phyloP scores from a whole-genome alignment of 129 eudicot genomes.

The Helianthus annuus region HanXRQr2.0-SUNRISE NC_035443.2:5878553-5879052 shows the following conservation, averaged over 20 bases:
- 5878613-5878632: too few relatives aligned
- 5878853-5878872: not conserved
- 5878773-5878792: conserved; percentile 38
- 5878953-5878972: conserved; percentile 17
- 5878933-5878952: conserved; percentile 29
- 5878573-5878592: too few relatives aligned
- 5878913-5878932: not conserved
- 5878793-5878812: conserved; percentile 16
- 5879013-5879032: not conserved
- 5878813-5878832: conserved; percentile 31
- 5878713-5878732: too few relatives aligned
- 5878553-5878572: too few relatives aligned
- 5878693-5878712: too few relatives aligned
- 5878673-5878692: too few relatives aligned
- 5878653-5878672: not conserved
- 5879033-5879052: not conserved
- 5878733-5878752: not conserved
- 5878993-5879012: conserved; percentile 1
- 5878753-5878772: conserved; percentile 28
- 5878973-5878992: not conserved
- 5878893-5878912: not conserved
- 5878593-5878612: too few relatives aligned
- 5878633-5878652: too few relatives aligned
- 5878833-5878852: conserved; percentile 25
- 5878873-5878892: not conserved